phyloP scores from a whole-genome alignment of 2,329 filamentous ascomycete species.

The Colletotrichum tamarilloi region DNA sequence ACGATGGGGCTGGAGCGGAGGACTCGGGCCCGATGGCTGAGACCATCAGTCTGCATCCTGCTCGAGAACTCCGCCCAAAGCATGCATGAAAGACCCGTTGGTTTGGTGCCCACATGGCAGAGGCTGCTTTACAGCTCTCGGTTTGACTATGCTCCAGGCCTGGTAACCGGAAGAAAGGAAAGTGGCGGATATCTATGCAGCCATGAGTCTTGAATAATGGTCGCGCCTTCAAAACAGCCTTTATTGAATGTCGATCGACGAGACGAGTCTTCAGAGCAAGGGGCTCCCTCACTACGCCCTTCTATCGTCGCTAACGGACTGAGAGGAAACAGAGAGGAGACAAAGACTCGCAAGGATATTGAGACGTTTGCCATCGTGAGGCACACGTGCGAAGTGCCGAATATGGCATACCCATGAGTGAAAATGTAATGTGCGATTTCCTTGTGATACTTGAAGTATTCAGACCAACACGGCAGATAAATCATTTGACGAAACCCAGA shows the following conservation, averaged over 20 bases:
- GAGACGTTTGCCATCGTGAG: background rate
- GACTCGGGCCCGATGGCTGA: conserved; percentile 26
- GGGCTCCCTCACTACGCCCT: background rate
- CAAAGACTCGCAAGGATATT: background rate
- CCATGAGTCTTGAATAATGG: background rate
- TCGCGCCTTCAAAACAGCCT: background rate
- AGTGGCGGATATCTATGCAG: background rate
- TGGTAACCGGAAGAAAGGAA: background rate
- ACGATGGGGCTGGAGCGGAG: background rate
- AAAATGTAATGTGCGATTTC: background rate
- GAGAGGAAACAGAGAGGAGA: background rate
- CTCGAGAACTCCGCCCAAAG: background rate
- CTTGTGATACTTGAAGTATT: background rate
- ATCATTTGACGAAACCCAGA: background rate
- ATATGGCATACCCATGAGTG: background rate
- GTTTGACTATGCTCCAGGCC: background rate
- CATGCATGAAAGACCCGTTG: background rate
- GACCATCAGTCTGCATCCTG: conserved; percentile 5
- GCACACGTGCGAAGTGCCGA: no score
- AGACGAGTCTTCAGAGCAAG: background rate
- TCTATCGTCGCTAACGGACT: no score
- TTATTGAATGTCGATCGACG: background rate
- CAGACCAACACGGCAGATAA: background rate
- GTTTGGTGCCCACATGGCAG: background rate
- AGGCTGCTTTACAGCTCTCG: background rate